Percentiles rank a stretch among this genome's conserved stretches.
Evolutionary conservation across 306 rosid species (phyloP).

Genomic region (Casuarina glauca): DNA sequence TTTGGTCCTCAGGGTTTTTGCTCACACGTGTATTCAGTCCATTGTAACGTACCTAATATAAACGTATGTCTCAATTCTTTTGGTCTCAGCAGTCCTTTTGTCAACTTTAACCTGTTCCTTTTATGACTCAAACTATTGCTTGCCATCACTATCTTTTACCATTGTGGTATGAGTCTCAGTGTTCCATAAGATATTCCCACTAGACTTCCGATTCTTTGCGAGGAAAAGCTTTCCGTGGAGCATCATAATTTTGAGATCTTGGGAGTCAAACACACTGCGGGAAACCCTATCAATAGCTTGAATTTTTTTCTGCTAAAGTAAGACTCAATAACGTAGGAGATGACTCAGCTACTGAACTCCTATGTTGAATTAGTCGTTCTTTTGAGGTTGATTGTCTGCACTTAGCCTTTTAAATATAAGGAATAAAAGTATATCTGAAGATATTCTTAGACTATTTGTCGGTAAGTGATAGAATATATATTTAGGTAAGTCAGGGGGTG

Average conservation of each 20-base stretch:
- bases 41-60: not conserved
- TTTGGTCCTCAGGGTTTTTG: too few species aligned
- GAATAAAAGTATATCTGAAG: conserved; percentile 15
- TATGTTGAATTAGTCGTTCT: not conserved
- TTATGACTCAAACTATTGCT: not conserved
- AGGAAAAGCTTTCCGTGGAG: not conserved
- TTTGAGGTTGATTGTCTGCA: conserved; percentile 13
- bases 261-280: not conserved
- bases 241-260: not conserved
- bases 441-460: conserved; percentile 5
- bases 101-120: not conserved
- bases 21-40: too few species aligned
- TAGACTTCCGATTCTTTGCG: not conserved
- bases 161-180: not conserved
- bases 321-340: not conserved
- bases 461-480: conserved; percentile 14
- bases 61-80: not conserved
- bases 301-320: not conserved
- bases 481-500: conserved; percentile 13
- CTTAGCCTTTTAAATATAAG: not conserved
- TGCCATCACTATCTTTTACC: not conserved
- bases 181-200: not conserved
- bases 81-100: not conserved
- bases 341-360: not conserved
- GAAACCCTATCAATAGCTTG: not conserved